Percentiles rank a stretch among this genome's conserved stretches.
Conservation (phyloP, 805 yeast genomes). For the Lipomyces oligophaga region DNA sequence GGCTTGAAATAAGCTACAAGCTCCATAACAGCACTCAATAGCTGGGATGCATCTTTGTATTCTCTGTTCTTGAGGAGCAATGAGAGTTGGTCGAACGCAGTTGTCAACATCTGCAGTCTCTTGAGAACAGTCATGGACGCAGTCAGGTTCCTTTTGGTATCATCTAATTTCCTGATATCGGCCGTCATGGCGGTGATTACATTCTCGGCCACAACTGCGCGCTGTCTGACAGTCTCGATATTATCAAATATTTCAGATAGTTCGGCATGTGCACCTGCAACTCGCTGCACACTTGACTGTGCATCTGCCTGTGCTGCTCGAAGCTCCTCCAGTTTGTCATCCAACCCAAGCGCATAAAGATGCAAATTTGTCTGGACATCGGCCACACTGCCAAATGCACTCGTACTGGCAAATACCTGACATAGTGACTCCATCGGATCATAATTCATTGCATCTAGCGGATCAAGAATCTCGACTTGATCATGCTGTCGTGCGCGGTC, state of each 20-base stretch:
- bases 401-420: constrained; percentile 20
- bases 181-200: constrained; percentile 68
- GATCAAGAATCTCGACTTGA: too few relatives aligned
- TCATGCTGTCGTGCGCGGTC: too few relatives aligned
- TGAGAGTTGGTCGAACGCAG: constrained; percentile 63
- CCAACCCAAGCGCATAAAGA: constrained; percentile 6
- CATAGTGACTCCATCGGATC: constrained; percentile 23
- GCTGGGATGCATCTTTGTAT: constrained; percentile 52
- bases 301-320: constrained; percentile 24
- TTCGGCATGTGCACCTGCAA: constrained; percentile 26
- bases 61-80: constrained; percentile 46
- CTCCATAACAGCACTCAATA: constrained; percentile 69
- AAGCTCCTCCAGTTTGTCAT: constrained; percentile 12
- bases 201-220: constrained; percentile 54
- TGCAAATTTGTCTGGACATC: constrained; percentile 3
- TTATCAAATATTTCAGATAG: constrained; percentile 29
- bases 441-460: constrained; percentile 26
- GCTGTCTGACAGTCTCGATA: constrained; percentile 46
- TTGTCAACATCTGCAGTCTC: constrained; percentile 78
- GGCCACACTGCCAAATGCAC: constrained; percentile 1
- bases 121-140: constrained; percentile 81
- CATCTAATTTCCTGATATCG: constrained; percentile 73
- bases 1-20: constrained; percentile 69
- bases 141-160: constrained; percentile 77
- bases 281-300: constrained; percentile 24